Conservation (phyloP, 495 filamentous ascomycete genomes). For the Penicillium bialowiezense region DNA sequence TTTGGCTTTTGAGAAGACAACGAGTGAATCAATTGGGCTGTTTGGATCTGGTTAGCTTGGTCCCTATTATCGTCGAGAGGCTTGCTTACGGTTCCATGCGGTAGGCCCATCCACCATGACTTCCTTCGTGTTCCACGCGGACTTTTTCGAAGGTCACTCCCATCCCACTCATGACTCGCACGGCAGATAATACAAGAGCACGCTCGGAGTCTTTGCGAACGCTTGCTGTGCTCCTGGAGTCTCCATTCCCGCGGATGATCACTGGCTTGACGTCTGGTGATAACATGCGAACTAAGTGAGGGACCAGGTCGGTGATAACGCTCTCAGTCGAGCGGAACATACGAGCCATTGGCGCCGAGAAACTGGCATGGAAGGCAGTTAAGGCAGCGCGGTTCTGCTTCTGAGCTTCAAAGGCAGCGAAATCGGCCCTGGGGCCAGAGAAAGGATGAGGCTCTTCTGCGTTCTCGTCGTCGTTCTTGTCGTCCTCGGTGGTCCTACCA, state of each 20-base stretch:
- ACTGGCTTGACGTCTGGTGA: slow-evolving; percentile 90
- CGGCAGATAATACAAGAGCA: slow-evolving; percentile 71
- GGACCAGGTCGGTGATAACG: slow-evolving; percentile 76
- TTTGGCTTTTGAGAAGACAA: slow-evolving; percentile 39
- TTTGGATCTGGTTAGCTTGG: slow-evolving; percentile 19
- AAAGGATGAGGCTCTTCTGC: slow-evolving; percentile 65
- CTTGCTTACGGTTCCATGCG: slow-evolving; percentile 87
- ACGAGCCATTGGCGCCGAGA: slow-evolving; percentile 60
- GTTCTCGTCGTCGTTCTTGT: slow-evolving; percentile 45
- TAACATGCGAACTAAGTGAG: slow-evolving; percentile 76
- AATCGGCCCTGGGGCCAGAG: slow-evolving; percentile 75
- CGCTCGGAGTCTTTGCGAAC: slow-evolving; percentile 85
- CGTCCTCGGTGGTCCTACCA: slow-evolving; percentile 32
- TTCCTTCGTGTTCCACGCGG: slow-evolving; percentile 66
- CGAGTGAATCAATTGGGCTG: slow-evolving; percentile 68
- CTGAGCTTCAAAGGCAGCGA: slow-evolving; percentile 68
- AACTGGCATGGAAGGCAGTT: slow-evolving; percentile 51
- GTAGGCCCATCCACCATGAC: slow-evolving; percentile 70
- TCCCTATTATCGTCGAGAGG: slow-evolving; percentile 5
- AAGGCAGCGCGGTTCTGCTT: slow-evolving; percentile 64
- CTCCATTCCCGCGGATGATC: slow-evolving; percentile 72
- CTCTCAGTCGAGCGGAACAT: slow-evolving; percentile 73
- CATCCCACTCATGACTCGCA: slow-evolving; percentile 72
- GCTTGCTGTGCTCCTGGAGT: slow-evolving; percentile 67
- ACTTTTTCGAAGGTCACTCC: slow-evolving; percentile 80